Evolutionary conservation across 805 yeast species (phyloP).

Genomic region (Candida ipomoeae): DNA sequence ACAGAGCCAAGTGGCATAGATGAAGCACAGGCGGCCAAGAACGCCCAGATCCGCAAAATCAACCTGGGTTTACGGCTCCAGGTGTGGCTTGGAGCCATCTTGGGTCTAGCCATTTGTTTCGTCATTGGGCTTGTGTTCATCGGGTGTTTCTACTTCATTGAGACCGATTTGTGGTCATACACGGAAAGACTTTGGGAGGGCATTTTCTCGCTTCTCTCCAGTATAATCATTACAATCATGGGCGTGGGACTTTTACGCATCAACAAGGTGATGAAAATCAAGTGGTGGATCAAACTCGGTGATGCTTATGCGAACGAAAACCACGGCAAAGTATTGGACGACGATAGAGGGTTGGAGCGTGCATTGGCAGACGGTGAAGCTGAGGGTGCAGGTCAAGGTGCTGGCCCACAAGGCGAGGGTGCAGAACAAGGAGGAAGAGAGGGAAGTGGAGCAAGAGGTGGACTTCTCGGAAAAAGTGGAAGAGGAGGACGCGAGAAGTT

Average conservation of each 20-base stretch:
- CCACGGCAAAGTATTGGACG: background rate
- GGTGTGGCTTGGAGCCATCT: slow-evolving; percentile 76
- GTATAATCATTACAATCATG: slow-evolving; percentile 78
- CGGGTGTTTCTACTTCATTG: slow-evolving; percentile 65
- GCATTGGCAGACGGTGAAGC: too few species aligned
- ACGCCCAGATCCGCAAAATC: slow-evolving; percentile 8
- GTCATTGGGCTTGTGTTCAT: slow-evolving; percentile 71
- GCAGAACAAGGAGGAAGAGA: background rate
- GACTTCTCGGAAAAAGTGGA: background rate
- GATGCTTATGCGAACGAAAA: slow-evolving; percentile 32
- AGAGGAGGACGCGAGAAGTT: slow-evolving; percentile 9
- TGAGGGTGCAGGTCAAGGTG: too few species aligned
- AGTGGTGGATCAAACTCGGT: slow-evolving; percentile 58
- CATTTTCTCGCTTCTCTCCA: slow-evolving; percentile 68
- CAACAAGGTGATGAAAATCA: slow-evolving; percentile 70
- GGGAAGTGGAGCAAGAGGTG: too few species aligned
- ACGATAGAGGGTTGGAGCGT: background rate
- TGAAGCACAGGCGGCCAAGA: slow-evolving; percentile 5
- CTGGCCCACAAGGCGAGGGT: background rate
- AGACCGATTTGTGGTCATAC: slow-evolving; percentile 80
- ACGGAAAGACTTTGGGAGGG: slow-evolving; percentile 93
- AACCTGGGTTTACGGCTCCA: slow-evolving; percentile 41
- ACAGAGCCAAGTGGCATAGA: slow-evolving; percentile 8
- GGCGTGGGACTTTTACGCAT: slow-evolving; percentile 78
- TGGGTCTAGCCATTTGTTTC: slow-evolving; percentile 67